Evolutionary conservation across 352 stramenopile species (phyloP).

Genomic region (Pythium myriotylum): DNA sequence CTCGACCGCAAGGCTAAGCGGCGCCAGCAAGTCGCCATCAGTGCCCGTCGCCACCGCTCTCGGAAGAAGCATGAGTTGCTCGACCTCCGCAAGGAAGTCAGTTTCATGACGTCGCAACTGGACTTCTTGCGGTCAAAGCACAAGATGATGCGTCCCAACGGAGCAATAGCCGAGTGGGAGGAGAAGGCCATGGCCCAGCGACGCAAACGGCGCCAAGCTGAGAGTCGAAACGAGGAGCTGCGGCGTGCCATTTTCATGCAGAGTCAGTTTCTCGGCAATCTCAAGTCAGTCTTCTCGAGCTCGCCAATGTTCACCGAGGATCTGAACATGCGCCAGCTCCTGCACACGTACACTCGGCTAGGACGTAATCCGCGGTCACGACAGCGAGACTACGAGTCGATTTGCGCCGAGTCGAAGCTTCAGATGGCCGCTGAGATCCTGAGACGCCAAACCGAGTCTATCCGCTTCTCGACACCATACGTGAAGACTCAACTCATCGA

Average conservation of each 20-base stretch:
- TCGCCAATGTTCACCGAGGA: constrained; percentile 28
- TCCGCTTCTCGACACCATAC: constrained; percentile 39
- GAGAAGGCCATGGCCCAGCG: constrained; percentile 45
- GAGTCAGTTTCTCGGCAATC: constrained; percentile 41
- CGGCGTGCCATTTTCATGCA: constrained; percentile 52
- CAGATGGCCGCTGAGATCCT: constrained; percentile 57
- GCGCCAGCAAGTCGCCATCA: constrained; percentile 51
- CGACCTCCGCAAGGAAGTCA: constrained; percentile 48
- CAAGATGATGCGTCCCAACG: constrained; percentile 34
- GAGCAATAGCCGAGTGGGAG: constrained; percentile 40
- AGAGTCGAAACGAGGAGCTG: constrained; percentile 49
- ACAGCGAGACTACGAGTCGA: constrained; percentile 43
- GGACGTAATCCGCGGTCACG: constrained; percentile 39
- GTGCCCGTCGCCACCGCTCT: constrained; percentile 47
- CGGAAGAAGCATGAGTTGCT: constrained; percentile 63
- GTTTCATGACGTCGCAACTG: constrained; percentile 39
- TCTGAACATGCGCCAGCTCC: constrained; percentile 51
- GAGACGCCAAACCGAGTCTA: constrained; percentile 44
- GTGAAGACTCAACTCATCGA: constrained; percentile 39
- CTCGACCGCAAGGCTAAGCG: constrained; percentile 51
- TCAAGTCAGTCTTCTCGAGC: constrained; percentile 42
- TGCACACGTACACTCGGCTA: constrained; percentile 65
- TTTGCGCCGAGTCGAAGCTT: constrained; percentile 50
- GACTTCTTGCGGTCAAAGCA: constrained; percentile 39
- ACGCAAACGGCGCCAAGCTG: constrained; percentile 38